These are phyloP conservation scores for Cicer cuneatum DNA, from an alignment of 306 rosid species.

Conservation along the genomic window DNA sequence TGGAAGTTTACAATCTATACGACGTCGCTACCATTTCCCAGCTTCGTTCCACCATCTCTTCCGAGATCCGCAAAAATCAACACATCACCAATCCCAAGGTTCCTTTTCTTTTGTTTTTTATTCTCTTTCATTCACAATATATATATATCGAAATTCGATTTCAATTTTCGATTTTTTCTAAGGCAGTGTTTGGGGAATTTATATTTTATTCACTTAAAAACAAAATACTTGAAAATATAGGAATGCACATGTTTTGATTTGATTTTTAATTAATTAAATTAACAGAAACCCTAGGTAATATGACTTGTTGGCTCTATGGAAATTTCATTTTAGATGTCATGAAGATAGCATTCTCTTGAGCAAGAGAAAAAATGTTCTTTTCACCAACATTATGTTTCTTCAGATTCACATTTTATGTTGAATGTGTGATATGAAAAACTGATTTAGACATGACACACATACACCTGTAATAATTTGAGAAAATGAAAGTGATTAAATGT, in stretches of 20 bases:
- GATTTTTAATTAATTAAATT: background rate
- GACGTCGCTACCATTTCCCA: constrained; percentile 66
- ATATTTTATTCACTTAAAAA: background rate
- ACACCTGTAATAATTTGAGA: no score
- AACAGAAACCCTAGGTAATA: constrained; percentile 10
- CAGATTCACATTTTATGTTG: background rate
- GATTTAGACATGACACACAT: no score
- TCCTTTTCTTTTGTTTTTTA: background rate
- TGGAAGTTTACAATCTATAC: constrained; percentile 80
- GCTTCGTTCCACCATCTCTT: constrained; percentile 81
- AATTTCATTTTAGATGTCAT: background rate
- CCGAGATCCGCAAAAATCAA: constrained; percentile 83
- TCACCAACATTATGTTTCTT: background rate
- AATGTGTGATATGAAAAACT: background rate
- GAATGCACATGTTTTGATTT: background rate
- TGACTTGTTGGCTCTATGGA: constrained; percentile 11
- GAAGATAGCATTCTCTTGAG: background rate
- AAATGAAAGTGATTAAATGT: no score
- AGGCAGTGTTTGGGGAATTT: constrained; percentile 2
- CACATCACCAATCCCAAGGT: constrained; percentile 80
- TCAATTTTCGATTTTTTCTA: background rate
- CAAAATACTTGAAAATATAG: background rate
- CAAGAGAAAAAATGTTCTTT: background rate
- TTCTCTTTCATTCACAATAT: background rate
- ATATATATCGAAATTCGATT: background rate